Percentiles rank a stretch among this genome's conserved stretches.
phyloP scores from a whole-genome alignment of 352 stramenopile species.

The Phytophthora fragariae region DNA sequence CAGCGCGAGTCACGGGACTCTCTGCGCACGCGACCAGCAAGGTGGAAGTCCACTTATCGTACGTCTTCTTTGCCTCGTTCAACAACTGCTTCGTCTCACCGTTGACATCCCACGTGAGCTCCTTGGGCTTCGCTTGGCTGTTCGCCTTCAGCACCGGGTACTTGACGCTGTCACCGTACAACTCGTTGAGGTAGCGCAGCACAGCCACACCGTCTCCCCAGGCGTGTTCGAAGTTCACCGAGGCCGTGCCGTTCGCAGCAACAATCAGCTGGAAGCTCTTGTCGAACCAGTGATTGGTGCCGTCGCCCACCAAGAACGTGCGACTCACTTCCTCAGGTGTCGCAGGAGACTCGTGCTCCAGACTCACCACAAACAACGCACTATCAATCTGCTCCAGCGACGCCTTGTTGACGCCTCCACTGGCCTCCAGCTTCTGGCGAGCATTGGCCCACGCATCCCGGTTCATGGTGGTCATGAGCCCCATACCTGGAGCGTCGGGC shows the following conservation, averaged over 20 bases:
- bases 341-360: constrained; percentile 76
- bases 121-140: constrained; percentile 35
- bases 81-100: constrained; percentile 67
- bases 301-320: constrained; percentile 86
- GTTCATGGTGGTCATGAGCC: constrained; percentile 84
- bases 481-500: constrained; percentile 57
- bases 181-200: constrained; percentile 90
- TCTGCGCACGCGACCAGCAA: constrained; percentile 80
- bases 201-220: constrained; percentile 92
- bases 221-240: constrained; percentile 92
- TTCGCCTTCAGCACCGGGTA: constrained; percentile 63
- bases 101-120: constrained; percentile 74
- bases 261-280: constrained; percentile 94
- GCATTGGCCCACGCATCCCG: constrained; percentile 84
- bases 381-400: constrained; percentile 87
- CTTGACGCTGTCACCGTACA: constrained; percentile 85
- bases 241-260: constrained; percentile 77
- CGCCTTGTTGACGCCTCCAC: constrained; percentile 64
- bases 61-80: constrained; percentile 72
- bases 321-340: constrained; percentile 68
- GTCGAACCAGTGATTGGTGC: constrained; percentile 92
- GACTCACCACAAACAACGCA: constrained; percentile 84
- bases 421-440: constrained; percentile 63
- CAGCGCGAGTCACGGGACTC: constrained; percentile 71
- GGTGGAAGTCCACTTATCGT: constrained; percentile 67